These are phyloP conservation scores for Whalleya microplaca DNA, from an alignment of 2,329 filamentous ascomycete genomes.

Conservation along the genomic window DNA sequence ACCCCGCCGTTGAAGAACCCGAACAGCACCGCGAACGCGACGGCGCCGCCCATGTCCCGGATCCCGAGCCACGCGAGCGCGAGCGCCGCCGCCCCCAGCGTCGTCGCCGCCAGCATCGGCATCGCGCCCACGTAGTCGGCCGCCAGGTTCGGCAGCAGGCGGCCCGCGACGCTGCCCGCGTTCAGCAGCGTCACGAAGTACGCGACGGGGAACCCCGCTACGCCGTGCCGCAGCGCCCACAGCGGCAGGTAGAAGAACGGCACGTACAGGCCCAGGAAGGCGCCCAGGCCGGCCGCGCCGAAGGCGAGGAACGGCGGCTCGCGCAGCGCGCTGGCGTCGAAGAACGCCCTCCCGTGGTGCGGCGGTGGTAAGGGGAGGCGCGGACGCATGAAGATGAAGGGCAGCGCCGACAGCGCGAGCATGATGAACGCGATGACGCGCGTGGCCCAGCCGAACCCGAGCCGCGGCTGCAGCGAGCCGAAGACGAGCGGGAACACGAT, in stretches of 20 bases:
- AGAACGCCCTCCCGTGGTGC: slow-evolving; percentile 25
- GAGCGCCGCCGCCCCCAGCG: slow-evolving; percentile 32
- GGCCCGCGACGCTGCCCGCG: slow-evolving; percentile 42
- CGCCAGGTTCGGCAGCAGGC: slow-evolving; percentile 41
- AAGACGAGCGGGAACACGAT: slow-evolving; percentile 50
- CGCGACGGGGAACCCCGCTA: slow-evolving; percentile 22
- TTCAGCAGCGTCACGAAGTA: too few species aligned
- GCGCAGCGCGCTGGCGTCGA: slow-evolving; percentile 34
- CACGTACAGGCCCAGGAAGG: slow-evolving; percentile 42
- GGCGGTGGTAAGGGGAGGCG: slow-evolving; percentile 29
- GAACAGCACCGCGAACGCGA: slow-evolving; percentile 39
- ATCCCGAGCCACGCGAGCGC: slow-evolving; percentile 41
- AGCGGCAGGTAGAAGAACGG: slow-evolving; percentile 41
- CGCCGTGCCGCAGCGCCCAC: slow-evolving; percentile 19
- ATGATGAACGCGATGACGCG: slow-evolving; percentile 47
- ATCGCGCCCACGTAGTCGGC: slow-evolving; percentile 39
- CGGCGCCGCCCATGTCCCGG: slow-evolving; percentile 28
- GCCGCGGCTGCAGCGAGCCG: slow-evolving; percentile 40
- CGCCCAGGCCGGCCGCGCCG: slow-evolving; percentile 31
- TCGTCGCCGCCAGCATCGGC: slow-evolving; percentile 34
- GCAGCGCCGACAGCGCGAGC: slow-evolving; percentile 31
- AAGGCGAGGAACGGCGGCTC: slow-evolving; percentile 36
- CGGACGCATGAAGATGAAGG: slow-evolving; percentile 34
- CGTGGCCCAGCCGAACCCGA: slow-evolving; percentile 57
- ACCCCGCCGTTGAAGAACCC: slow-evolving; percentile 42